phyloP scores from a whole-genome alignment of 345 rosid species.

The Euphorbia tirucalli region DNA sequence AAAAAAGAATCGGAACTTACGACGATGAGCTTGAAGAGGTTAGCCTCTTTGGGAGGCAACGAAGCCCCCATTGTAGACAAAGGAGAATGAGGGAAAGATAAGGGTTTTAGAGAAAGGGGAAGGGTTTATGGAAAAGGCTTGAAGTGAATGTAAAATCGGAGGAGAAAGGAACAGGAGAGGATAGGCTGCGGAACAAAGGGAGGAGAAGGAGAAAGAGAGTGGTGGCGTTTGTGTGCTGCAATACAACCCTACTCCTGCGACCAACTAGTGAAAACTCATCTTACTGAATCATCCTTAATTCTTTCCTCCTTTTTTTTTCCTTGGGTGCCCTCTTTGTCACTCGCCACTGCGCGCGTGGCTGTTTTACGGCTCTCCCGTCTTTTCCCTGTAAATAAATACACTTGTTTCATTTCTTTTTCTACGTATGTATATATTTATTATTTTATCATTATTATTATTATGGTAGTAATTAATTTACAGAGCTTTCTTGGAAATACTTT shows the following conservation, averaged over 20 bases:
- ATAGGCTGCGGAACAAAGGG: neutral
- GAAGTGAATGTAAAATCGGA: neutral
- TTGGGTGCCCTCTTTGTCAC: neutral
- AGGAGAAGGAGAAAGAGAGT: constrained; percentile 12
- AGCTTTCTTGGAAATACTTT: too few relatives aligned
- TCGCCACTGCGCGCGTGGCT: neutral
- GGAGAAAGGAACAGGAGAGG: neutral
- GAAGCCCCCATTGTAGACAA: constrained; percentile 80
- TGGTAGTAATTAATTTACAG: too few relatives aligned
- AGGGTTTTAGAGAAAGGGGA: constrained; percentile 21
- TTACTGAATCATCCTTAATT: neutral
- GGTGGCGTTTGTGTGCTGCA: constrained; percentile 81
- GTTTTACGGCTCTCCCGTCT: too few relatives aligned
- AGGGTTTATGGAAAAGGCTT: neutral
- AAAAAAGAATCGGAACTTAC: constrained; percentile 48
- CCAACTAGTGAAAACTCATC: constrained; percentile 11
- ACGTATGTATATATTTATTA: too few relatives aligned
- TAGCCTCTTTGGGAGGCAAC: constrained; percentile 98
- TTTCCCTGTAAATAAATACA: too few relatives aligned
- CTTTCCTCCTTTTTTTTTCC: too few relatives aligned
- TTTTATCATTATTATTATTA: too few relatives aligned
- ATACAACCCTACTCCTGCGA: constrained; percentile 70
- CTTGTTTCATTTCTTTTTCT: too few relatives aligned
- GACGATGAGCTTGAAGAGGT: constrained; percentile 99
- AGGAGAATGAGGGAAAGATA: neutral